These are phyloP conservation scores for Ophiostoma ulmi DNA, from an alignment of 2,329 filamentous ascomycete genomes.

Conservation along the genomic window DNA sequence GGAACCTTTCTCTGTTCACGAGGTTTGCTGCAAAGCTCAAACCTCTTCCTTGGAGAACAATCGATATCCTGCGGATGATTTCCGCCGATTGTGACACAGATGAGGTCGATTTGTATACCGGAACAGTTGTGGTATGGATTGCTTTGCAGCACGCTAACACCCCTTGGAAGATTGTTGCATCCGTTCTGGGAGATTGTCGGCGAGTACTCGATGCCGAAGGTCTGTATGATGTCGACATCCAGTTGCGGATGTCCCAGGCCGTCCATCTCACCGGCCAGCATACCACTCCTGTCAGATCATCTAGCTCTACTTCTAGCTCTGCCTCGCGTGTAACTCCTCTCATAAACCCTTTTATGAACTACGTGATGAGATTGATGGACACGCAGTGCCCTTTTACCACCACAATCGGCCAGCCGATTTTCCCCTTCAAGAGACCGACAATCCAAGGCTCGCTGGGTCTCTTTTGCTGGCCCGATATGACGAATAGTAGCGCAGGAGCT, in stretches of 20 bases:
- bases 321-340: too few relatives aligned
- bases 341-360: too few relatives aligned
- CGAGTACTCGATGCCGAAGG: neutral
- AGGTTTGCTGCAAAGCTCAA: neutral
- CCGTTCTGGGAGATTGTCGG: neutral
- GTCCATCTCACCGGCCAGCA: too few relatives aligned
- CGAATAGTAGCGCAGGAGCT: neutral
- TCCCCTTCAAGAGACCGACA: neutral
- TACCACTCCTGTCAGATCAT: too few relatives aligned
- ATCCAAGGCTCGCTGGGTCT: neutral
- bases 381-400: neutral
- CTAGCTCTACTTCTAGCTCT: too few relatives aligned
- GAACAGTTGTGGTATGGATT: neutral
- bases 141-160: neutral
- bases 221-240: neutral
- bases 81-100: neutral
- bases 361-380: too few relatives aligned
- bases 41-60: neutral
- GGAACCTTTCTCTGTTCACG: neutral
- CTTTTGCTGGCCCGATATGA: neutral
- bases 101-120: neutral
- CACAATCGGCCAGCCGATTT: neutral
- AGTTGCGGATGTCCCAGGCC: neutral
- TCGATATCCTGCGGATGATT: neutral
- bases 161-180: neutral